Conservation (phyloP, 306 rosid genomes). For the Adenanthera pavonina region DNA sequence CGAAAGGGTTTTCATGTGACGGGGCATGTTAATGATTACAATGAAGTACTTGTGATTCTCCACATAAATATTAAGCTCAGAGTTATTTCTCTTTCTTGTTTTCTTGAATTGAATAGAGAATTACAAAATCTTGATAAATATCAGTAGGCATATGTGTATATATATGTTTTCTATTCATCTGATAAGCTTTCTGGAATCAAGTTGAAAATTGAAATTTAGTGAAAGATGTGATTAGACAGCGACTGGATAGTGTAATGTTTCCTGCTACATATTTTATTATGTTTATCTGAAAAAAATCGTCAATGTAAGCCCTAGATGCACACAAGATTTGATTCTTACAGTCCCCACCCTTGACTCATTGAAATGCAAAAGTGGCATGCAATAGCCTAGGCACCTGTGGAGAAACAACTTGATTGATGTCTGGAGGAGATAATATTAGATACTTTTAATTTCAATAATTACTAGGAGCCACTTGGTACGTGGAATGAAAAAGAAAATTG, state of each 20-base stretch:
- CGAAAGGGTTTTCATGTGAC: no score
- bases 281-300: not conserved
- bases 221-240: not conserved
- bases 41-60: no score
- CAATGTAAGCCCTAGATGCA: not conserved
- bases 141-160: not conserved
- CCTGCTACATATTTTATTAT: not conserved
- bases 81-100: not conserved
- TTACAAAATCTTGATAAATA: constrained; percentile 9
- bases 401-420: not conserved
- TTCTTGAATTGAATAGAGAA: constrained; percentile 2
- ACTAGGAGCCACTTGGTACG: not conserved
- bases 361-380: no score
- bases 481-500: no score
- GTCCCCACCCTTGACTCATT: not conserved
- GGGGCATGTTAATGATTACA: no score
- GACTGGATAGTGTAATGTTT: not conserved
- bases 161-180: not conserved
- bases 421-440: not conserved
- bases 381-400: not conserved
- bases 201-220: not conserved
- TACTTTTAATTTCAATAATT: not conserved
- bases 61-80: constrained; percentile 12
- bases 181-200: constrained; percentile 4
- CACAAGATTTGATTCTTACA: not conserved